These are phyloP conservation scores for Ascochyta koolunga DNA, from an alignment of 2,329 filamentous ascomycete species.

Conservation along the genomic window DNA sequence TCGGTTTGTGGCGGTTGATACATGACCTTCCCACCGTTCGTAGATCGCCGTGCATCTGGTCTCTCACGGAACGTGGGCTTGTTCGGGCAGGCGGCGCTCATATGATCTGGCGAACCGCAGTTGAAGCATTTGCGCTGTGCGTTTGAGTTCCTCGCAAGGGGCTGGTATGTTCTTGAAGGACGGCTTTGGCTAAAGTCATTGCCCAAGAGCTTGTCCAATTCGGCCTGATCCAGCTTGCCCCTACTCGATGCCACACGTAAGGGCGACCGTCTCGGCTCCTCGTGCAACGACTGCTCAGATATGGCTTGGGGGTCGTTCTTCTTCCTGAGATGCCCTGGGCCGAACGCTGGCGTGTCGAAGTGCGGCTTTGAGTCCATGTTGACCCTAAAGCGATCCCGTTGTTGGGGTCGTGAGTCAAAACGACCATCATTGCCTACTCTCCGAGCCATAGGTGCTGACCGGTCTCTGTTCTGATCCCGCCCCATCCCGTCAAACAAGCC, in stretches of 20 bases:
- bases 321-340: conserved; percentile 32
- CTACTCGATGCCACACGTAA: conserved; percentile 20
- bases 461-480: conserved; percentile 26
- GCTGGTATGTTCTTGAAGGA: conserved; percentile 26
- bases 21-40: conserved; percentile 7
- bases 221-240: conserved; percentile 34
- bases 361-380: conserved; percentile 41
- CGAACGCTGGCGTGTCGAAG: conserved; percentile 34
- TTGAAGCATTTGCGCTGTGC: conserved; percentile 38
- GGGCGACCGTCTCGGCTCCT: conserved; percentile 3
- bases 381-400: conserved; percentile 32
- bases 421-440: not conserved
- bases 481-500: conserved; percentile 21
- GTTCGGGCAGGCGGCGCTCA: conserved; percentile 30
- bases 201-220: conserved; percentile 36
- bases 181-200: conserved; percentile 11
- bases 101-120: conserved; percentile 35
- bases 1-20: conserved; percentile 16
- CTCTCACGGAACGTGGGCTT: conserved; percentile 34
- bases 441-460: conserved; percentile 5
- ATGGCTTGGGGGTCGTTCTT: conserved; percentile 29
- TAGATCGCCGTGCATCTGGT: conserved; percentile 2
- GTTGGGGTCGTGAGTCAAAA: conserved; percentile 8
- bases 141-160: conserved; percentile 29
- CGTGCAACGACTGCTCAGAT: not conserved